Evolutionary conservation across 1,284 basidiomycete genomes (phyloP), one percentile per base, ranked within the genome.

Genomic region (Ustilago sp.): DNA sequence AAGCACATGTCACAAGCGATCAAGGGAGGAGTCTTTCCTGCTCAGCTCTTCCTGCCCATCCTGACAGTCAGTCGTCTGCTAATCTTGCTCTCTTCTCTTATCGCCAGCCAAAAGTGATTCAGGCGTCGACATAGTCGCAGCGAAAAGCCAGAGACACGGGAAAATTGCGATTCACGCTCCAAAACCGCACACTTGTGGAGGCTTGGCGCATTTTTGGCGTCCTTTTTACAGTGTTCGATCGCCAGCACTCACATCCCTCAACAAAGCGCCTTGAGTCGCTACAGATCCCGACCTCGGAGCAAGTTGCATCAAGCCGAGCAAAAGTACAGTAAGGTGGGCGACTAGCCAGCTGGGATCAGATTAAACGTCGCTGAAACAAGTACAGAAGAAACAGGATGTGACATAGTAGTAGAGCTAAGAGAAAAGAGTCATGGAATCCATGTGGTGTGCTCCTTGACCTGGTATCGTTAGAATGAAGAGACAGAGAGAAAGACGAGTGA

Each of bases 161-260:
- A n/a, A 43, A 7, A 17, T 23, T 19, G 9, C n/a, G n/a, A 23
- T 62, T 62, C 60, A 62, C 60, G 60, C 60, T 55, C 60, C 41
- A 62, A 47, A 62, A 32, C 43, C 13, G 3, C 19, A 39, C 13
- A 3, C n/a, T 39, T 35, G 58, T 59, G 58, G 58, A 59, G 58
- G 59, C 59, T 60, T 48, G 19, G 19, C 23, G 50, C n/a, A 36
- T 51, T 31, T 28, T 39, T 39, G 32, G 8, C 53, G 36, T 31
- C 0, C 0, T 39, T 17, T 8, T 0, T 12, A 2, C 8, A 34
- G 13, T 60, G 59, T 60, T 51, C 7, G 50, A 60, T 41, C 38
- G 36, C 19, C 6, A 2, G 8, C 4, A 9, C 41, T 45, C n/a
- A 58, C 56, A 58, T 31, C 23, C 6, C 8, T 9, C 9, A 12